Evolutionary conservation across 371 early-diverging fungal genomes (phyloP).

Genomic region (Smittium mucronatum): DNA sequence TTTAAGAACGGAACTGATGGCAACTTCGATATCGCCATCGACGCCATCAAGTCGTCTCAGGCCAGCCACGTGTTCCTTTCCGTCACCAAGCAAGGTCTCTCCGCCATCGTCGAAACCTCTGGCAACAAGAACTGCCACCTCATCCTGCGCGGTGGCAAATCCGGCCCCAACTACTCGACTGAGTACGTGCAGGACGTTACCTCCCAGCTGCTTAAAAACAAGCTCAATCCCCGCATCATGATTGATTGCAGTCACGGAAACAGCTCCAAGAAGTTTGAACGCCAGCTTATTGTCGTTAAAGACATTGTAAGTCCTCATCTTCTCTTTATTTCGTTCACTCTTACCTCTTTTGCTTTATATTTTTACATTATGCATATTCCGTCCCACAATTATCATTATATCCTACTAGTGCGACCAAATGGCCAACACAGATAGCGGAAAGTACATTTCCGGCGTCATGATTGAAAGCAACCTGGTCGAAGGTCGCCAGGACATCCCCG

Average conservation of each 20-base stretch:
- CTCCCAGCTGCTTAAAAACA: constrained; percentile 33
- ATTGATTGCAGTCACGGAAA: constrained; percentile 92
- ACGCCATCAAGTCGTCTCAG: constrained; percentile 76
- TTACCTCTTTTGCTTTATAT: background rate
- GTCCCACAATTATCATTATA: background rate
- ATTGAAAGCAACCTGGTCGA: constrained; percentile 83
- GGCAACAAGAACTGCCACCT: constrained; percentile 58
- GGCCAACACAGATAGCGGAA: constrained; percentile 25
- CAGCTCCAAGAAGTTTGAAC: constrained; percentile 56
- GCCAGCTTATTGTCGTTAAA: constrained; percentile 70
- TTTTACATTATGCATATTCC: background rate
- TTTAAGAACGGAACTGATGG: constrained; percentile 93
- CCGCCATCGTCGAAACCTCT: constrained; percentile 78
- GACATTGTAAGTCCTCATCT: constrained; percentile 40
- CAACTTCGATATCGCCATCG: constrained; percentile 67
- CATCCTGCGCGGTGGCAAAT: constrained; percentile 66
- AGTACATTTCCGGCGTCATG: constrained; percentile 66
- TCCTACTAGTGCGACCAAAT: constrained; percentile 29
- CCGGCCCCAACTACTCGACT: constrained; percentile 72
- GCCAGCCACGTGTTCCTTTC: constrained; percentile 85
- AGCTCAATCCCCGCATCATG: constrained; percentile 55
- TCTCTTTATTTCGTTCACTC: background rate
- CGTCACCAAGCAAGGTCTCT: constrained; percentile 89
- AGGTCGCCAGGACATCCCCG: constrained; percentile 66
- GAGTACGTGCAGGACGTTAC: constrained; percentile 41